Evolutionary conservation across 306 rosid species (phyloP), one percentile per base, ranked within the genome.

Genomic region (Quercus bicolor): DNA sequence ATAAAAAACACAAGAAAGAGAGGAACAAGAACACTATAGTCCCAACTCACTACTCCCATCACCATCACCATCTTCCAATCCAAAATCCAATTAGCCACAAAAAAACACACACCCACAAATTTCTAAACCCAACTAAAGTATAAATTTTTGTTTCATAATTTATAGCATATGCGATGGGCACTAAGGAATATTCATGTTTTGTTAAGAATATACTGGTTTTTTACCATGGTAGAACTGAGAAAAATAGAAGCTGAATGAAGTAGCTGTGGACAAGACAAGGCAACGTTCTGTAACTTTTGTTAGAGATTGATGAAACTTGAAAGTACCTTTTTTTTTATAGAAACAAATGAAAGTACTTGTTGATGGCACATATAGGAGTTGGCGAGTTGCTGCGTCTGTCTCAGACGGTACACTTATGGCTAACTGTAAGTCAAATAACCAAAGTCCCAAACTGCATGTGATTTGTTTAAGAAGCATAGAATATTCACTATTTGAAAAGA

Each of bases 1-100:
- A 84, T 24, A 80, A 84, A 55, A 29, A 56, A 68, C 34, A 79
- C 76, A 12, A 81, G 52, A 68, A 78, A 34, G 80, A 43, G 57
- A 20, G 24, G 11, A 69, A 52, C 18, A 13, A 34, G 52, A 34
- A 55, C 8, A 16, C 24, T n/a, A 13, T 13, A 2, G 19, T 10
- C 15, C 77, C 57, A 14, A 28, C 23, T 37, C 43, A 2, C 33
- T 40, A 53, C 7, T 70, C 66, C 78, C 78, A 81, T 74, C 26
- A 40, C 78, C 78, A 81, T 74, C 26, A 40, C 33, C 53, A 19
- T 26, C 4, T 60, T 68, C 62, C 45, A 55, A 53, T 65, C 61
- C 21, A 24, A 61, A 23, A 66, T 34, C 51, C 64, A 18, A 53
- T 75, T 16, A 33, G 34, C 54, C 55, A 56, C 19, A 13, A 29